A percentile compares a stretch with the other conserved stretches of the same genome.
Evolutionary conservation across 1,284 basidiomycete species (phyloP).

Genomic region (Pseudomicrostroma phylloplanum): DNA sequence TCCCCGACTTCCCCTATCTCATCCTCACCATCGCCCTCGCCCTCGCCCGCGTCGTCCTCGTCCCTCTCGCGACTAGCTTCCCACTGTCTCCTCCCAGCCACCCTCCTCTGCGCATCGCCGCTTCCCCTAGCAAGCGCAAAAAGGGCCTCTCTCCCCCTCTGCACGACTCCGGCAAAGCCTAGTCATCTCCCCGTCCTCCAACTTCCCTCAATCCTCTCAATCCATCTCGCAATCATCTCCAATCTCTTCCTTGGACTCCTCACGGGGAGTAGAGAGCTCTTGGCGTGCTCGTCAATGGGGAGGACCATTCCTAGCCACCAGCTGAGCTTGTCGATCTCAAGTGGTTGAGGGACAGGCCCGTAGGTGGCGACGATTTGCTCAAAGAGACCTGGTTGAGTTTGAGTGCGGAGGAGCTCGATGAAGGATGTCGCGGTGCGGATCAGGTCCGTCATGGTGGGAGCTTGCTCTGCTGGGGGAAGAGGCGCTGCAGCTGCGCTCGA

Average conservation of each 20-base stretch:
- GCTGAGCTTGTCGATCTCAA: constrained; percentile 35
- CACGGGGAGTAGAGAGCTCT: constrained; percentile 54
- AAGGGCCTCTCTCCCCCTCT: too few species aligned
- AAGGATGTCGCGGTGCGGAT: constrained; percentile 72
- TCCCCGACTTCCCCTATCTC: too few species aligned
- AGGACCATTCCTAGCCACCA: constrained; percentile 79
- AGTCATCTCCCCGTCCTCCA: too few species aligned
- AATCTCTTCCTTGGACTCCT: constrained; percentile 70
- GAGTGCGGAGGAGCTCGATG: constrained; percentile 69
- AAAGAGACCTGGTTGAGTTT: constrained; percentile 82
- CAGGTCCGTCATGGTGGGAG: constrained; percentile 61
- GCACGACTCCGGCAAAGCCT: too few species aligned
- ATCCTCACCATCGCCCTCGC: too few species aligned
- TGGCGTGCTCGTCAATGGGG: constrained; percentile 8
- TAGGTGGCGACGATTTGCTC: constrained; percentile 65
- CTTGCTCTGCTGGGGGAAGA: not conserved
- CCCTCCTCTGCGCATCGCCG: too few species aligned
- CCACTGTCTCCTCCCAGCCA: too few species aligned
- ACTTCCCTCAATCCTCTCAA: constrained; percentile 63
- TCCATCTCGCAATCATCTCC: constrained; percentile 83
- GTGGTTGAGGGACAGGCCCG: constrained; percentile 33
- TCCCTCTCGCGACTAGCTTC: too few species aligned
- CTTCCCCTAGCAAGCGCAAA: too few species aligned
- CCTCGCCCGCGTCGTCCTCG: too few species aligned
- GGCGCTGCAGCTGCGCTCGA: too few species aligned